Conservation (phyloP, 2,329 filamentous ascomycete genomes). For the Rutstroemia sp. region DNA sequence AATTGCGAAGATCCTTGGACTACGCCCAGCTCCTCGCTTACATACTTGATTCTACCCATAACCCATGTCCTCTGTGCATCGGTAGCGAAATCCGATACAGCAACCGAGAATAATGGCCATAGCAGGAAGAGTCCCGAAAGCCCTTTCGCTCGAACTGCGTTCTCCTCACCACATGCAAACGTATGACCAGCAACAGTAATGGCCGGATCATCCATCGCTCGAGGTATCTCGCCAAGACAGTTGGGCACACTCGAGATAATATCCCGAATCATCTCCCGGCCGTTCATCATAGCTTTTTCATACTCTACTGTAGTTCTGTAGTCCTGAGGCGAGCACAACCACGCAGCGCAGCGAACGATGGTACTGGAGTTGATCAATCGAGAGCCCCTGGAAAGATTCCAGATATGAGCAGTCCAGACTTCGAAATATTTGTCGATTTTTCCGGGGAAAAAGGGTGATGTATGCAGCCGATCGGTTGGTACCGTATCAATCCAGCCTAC, state of each 20-base stretch:
- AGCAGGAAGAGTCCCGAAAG: conserved; percentile 20
- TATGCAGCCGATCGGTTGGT: not conserved
- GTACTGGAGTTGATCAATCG: conserved; percentile 47
- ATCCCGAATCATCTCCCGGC: conserved; percentile 46
- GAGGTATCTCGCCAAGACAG: conserved; percentile 42
- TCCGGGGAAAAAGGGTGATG: conserved; percentile 36
- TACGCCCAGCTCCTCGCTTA: conserved; percentile 19
- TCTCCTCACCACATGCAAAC: conserved; percentile 43
- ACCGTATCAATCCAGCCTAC: conserved; percentile 43
- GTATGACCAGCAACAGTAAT: conserved; percentile 31
- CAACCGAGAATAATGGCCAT: conserved; percentile 20
- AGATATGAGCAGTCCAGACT: conserved; percentile 50
- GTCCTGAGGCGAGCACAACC: conserved; percentile 51
- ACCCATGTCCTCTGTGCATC: conserved; percentile 17
- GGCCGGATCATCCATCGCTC: not conserved
- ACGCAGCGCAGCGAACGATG: conserved; percentile 51
- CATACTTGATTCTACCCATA: conserved; percentile 19
- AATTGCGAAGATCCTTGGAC: conserved; percentile 13
- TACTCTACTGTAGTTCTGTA: conserved; percentile 56
- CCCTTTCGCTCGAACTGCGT: conserved; percentile 11
- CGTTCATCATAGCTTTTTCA: conserved; percentile 43
- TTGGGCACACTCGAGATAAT: conserved; percentile 53
- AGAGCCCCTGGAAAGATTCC: conserved; percentile 47
- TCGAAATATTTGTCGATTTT: conserved; percentile 52
- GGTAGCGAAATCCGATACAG: conserved; percentile 19